Percentiles rank a stretch among this genome's conserved stretches.
These are phyloP conservation scores for Aspergillus biplanus DNA, from an alignment of 495 filamentous ascomycete genomes.

Conservation along the genomic window DNA sequence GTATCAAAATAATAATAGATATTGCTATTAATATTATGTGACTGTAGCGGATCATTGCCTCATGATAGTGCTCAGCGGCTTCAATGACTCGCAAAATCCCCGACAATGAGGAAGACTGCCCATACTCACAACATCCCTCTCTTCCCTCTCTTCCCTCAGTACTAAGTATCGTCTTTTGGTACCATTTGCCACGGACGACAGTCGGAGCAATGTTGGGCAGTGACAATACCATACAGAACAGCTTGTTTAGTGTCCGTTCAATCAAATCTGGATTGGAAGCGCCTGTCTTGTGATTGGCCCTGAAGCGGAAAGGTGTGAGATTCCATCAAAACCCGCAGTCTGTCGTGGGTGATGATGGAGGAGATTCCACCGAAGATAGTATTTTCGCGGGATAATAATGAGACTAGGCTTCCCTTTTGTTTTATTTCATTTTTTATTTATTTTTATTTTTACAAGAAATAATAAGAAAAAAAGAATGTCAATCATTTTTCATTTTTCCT, in stretches of 20 bases:
- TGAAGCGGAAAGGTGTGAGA: constrained; percentile 24
- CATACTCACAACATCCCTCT: no score
- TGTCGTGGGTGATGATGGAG: not conserved
- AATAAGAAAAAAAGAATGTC: not conserved
- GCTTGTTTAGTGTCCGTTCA: constrained; percentile 1
- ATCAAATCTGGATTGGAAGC: constrained; percentile 22
- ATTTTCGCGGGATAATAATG: no score
- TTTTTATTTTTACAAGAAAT: not conserved
- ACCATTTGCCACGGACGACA: constrained; percentile 12
- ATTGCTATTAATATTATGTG: no score
- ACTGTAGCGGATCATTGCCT: no score
- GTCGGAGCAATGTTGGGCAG: constrained; percentile 4
- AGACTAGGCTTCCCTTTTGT: no score
- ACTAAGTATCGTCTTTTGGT: no score
- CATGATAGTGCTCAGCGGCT: no score
- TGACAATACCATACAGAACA: constrained; percentile 21
- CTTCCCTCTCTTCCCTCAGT: no score
- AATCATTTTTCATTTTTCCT: not conserved
- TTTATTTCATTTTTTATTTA: not conserved
- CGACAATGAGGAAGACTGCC: no score
- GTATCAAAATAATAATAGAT: no score
- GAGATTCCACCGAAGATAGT: no score
- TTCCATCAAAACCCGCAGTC: constrained; percentile 12
- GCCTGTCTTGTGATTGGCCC: constrained; percentile 28
- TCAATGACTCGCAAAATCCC: no score